Evolutionary conservation across 495 filamentous ascomycete genomes (phyloP), one percentile per base, ranked within the genome.

Genomic region (Pyrenula massariospora): DNA sequence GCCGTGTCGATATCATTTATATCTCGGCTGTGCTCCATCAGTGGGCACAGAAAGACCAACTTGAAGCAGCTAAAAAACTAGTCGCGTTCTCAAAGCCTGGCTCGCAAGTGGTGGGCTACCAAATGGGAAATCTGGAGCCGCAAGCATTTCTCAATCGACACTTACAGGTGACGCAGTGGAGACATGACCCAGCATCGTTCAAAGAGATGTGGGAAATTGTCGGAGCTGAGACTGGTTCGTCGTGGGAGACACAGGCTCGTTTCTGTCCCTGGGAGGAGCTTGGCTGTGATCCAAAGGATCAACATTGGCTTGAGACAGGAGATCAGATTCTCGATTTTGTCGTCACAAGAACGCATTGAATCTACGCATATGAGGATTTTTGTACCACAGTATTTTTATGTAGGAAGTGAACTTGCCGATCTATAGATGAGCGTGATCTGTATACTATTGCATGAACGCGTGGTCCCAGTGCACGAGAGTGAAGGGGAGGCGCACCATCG

Each of bases 21-120:
- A 70, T 76, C 0, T 67, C 67, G 0, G 74, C 73, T 0, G 81
- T 87, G 59, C 76, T 87, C 50, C 83, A 86, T 56, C 68, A 85
- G 5, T 87, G 83, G 55, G 59, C 58, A 12, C 79, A 68, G 61
- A 70, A 77, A 0, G 64, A 76, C 5, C 84, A 86, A 59, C 63
- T 80, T 10, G 48, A 60, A 0, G 61, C 78, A 10, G 75, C 72
- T 1, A 74, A 73, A 57, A 64, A 68, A 3, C 59, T 85, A 2
- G 64, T 77, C 31, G 5, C 31, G 8, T 42, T 42, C 15, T 42
- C 31, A 15, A 42, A 42, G 15, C 31, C 8, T 8, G 31, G 31
- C 5, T 8, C 31, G 5, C 31, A 8, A 15, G 15, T 42, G 15
- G 31, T 42, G 15, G 31, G 31, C 31, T 42, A 42, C 31, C 31